These are phyloP conservation scores for Andrographis paniculata DNA, from an alignment of 305 asterid species.

Conservation along the genomic window DNA sequence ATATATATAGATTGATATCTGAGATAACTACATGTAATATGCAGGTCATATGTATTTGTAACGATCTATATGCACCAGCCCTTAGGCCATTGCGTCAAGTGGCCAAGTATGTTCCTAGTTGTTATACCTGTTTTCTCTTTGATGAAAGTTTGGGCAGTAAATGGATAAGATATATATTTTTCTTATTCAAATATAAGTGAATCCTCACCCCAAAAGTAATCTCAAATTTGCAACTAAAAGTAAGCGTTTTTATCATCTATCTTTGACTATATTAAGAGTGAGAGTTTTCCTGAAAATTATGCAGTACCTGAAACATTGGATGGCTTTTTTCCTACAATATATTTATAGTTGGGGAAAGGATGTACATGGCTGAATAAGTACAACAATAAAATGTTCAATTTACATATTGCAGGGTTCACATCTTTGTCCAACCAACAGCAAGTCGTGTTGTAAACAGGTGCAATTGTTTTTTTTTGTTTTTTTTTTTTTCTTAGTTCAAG, in stretches of 20 bases:
- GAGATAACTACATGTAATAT: slow-evolving; percentile 24
- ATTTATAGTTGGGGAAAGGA: no score
- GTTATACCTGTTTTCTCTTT: no score
- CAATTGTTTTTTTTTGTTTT: slow-evolving; percentile 6
- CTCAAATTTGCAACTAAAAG: no score
- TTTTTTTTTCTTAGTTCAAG: slow-evolving; percentile 12
- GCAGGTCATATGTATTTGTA: slow-evolving; percentile 94
- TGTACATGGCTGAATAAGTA: no score
- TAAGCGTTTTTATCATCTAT: no score
- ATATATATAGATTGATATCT: slow-evolving; percentile 11
- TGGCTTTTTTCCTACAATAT: no score
- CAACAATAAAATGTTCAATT: no score
- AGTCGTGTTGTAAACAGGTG: slow-evolving; percentile 92
- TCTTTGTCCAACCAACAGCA: slow-evolving; percentile 83
- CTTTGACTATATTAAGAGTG: no score
- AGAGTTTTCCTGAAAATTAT: no score
- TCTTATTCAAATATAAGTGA: slow-evolving; percentile 1
- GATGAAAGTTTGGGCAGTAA: background rate
- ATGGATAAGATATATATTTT: background rate
- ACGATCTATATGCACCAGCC: slow-evolving; percentile 91
- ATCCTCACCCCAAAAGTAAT: no score
- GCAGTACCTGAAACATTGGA: no score
- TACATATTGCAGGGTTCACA: slow-evolving; percentile 75
- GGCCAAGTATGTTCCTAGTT: slow-evolving; percentile 71
- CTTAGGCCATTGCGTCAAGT: slow-evolving; percentile 92